A percentile compares a stretch with the other conserved stretches of the same genome.
These are phyloP conservation scores for Globisporangium nunn DNA, from an alignment of 352 stramenopile genomes.

Conservation along the genomic window DNA sequence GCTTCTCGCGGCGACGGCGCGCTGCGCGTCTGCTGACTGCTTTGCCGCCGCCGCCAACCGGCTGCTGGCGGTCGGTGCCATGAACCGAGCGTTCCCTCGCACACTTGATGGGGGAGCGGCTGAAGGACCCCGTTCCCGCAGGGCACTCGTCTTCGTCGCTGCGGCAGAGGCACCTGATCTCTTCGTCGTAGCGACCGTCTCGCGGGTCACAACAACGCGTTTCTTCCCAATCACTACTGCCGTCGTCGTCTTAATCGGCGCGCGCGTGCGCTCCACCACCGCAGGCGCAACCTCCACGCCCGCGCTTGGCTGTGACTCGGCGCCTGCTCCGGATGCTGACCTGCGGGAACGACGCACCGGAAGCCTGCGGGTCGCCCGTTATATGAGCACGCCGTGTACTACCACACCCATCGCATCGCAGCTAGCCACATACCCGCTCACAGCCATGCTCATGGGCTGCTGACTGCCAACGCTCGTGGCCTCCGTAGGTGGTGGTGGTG, in stretches of 20 bases:
- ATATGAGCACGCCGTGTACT: not conserved
- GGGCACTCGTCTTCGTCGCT: not conserved
- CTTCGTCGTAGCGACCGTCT: not conserved
- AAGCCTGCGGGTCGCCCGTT: not conserved
- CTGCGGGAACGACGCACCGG: slow-evolving; percentile 4
- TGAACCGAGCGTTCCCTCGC: slow-evolving; percentile 8
- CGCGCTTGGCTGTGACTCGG: not conserved
- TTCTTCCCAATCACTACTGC: not conserved
- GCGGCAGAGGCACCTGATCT: not conserved
- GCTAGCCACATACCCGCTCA: slow-evolving; percentile 7
- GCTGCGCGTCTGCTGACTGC: not conserved
- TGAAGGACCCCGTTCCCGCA: not conserved
- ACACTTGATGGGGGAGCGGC: not conserved
- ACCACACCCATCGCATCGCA: not conserved
- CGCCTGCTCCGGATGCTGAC: not conserved
- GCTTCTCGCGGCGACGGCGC: not conserved
- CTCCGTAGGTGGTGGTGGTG: too few species aligned
- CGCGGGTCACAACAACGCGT: not conserved
- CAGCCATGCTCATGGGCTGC: not conserved
- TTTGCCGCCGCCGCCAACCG: slow-evolving; percentile 8
- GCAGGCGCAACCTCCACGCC: not conserved
- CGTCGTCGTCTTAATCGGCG: slow-evolving; percentile 7
- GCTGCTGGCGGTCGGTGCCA: slow-evolving; percentile 12
- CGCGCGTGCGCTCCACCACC: slow-evolving; percentile 1
- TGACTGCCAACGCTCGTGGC: not conserved